A percentile compares a stretch with the other conserved stretches of the same genome.
phyloP scores from a whole-genome alignment of 306 rosid species.

The Acacia acuminata region DNA sequence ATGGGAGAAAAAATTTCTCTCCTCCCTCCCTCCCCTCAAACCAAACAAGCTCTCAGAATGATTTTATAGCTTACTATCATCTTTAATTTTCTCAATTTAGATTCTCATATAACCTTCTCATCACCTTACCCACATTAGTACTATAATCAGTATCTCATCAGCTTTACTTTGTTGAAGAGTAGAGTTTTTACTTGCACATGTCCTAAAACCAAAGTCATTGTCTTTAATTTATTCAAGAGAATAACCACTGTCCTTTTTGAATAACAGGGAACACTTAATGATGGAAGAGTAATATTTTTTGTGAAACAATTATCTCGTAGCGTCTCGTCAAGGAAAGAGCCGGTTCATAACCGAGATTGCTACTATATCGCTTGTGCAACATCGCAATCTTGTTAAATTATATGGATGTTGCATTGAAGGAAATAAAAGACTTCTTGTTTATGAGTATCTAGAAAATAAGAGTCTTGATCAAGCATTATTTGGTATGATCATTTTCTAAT shows the following conservation, averaged over 20 bases:
- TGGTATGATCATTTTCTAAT: constrained; percentile 45
- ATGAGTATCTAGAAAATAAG: constrained; percentile 79
- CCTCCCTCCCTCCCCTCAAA: too few relatives aligned
- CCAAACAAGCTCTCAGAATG: too few relatives aligned
- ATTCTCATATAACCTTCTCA: too few relatives aligned
- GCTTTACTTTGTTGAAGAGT: background rate
- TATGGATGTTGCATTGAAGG: constrained; percentile 78
- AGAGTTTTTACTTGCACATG: too few relatives aligned
- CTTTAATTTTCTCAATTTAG: too few relatives aligned
- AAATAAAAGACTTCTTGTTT: constrained; percentile 57
- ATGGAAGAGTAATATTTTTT: constrained; percentile 64
- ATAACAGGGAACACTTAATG: constrained; percentile 63
- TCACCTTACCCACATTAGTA: too few relatives aligned
- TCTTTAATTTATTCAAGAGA: background rate
- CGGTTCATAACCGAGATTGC: constrained; percentile 86
- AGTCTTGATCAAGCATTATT: constrained; percentile 86
- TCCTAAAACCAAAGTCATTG: too few relatives aligned
- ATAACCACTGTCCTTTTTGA: constrained; percentile 1
- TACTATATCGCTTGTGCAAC: constrained; percentile 82
- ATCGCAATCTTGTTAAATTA: constrained; percentile 76
- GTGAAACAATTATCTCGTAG: constrained; percentile 75
- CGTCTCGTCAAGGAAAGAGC: constrained; percentile 79
- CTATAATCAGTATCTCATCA: too few relatives aligned
- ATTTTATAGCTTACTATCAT: too few relatives aligned
- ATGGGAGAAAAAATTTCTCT: too few relatives aligned